Evolutionary conservation across 2,329 filamentous ascomycete genomes (phyloP).

Genomic region (Domatiomyces globalis): DNA sequence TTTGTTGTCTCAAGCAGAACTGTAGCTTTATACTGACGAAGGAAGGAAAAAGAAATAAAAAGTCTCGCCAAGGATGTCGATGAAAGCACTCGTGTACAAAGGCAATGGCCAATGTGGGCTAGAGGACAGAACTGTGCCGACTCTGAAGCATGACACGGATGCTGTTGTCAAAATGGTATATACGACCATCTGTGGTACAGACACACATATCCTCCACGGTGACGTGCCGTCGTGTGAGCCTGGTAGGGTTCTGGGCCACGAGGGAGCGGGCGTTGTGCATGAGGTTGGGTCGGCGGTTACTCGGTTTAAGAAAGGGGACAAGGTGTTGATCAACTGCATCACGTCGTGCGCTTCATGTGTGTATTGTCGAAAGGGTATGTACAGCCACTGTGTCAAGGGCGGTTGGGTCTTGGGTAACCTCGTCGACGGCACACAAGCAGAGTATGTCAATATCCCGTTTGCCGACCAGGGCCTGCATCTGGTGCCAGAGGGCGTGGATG

Average conservation of each 20-base stretch:
- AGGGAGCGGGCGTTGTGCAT: conserved; percentile 23
- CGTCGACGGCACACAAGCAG: conserved; percentile 43
- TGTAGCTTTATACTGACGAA: not conserved
- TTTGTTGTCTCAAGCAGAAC: not conserved
- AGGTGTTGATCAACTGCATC: conserved; percentile 40
- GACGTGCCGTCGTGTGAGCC: conserved; percentile 36
- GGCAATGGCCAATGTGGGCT: conserved; percentile 24
- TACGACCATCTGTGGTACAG: conserved; percentile 41
- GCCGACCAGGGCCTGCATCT: conserved; percentile 36
- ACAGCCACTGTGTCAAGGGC: conserved; percentile 39
- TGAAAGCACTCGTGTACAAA: conserved; percentile 37
- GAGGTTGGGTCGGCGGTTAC: not conserved
- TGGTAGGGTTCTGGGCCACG: conserved; percentile 39
- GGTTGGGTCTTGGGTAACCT: conserved; percentile 43
- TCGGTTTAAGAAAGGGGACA: conserved; percentile 35
- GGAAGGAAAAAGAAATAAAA: not conserved
- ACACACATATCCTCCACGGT: conserved; percentile 43
- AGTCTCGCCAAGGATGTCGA: conserved; percentile 13
- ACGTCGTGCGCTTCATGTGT: conserved; percentile 38
- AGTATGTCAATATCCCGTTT: conserved; percentile 40
- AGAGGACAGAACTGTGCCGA: conserved; percentile 31
- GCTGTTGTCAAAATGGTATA: conserved; percentile 37
- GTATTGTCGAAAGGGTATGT: conserved; percentile 39
- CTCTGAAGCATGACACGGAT: conserved; percentile 31
- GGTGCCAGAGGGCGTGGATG: conserved; percentile 31